Evolutionary conservation across 1,139 yeast species (phyloP), one percentile per base, ranked within the genome.

Genomic region (Suhomyces bokatorum): DNA sequence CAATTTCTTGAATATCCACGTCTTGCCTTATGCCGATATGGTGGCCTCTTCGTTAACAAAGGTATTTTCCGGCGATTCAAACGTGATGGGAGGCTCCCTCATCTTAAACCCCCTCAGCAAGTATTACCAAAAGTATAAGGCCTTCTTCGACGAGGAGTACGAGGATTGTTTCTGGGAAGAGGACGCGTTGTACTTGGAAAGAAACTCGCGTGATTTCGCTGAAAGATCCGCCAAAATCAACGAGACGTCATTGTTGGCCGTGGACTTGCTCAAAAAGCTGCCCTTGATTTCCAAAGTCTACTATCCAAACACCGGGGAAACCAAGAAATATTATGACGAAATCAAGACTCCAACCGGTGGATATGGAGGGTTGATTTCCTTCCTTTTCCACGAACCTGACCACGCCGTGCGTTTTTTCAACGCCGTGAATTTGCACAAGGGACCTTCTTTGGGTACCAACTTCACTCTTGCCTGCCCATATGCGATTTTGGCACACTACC

Each of bases 361-460:
- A 0, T 93, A 93, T 58, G 99, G 99, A 35, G 97, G 97, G 0
- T 74, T 93, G 42, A 71, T 93, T 16, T 88, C 97, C 6, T 71
- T 93, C 43, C 77, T 87, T 9, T 89, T 93, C 66, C 68, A 81
- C 43, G 74, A 82, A 9, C 82, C 86, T 9, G 69, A 72, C 11
- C 82, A 81, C 53, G 96, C 97, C 0, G 75, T 76, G 36, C 71
- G 70, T 26, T 93, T 93, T 61, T 93, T 86, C 69, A 87, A 93
- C 63, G 74, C 81, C 3, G 78, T 87, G 39, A 73, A 78, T 40
- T 69, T 91, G 46, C 88, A 93, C 51, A 93, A 93, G 64, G 98
- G 98, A 3, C 98, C 98, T 4, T 87, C 96, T 14, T 75, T 93
- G 54, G 98, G 98, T 5, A 90, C 98, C 0, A 93, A 89, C 64